Conservation (phyloP, 129 eudicot species). For the Pseudognaphalium luteoalbum region DNA sequence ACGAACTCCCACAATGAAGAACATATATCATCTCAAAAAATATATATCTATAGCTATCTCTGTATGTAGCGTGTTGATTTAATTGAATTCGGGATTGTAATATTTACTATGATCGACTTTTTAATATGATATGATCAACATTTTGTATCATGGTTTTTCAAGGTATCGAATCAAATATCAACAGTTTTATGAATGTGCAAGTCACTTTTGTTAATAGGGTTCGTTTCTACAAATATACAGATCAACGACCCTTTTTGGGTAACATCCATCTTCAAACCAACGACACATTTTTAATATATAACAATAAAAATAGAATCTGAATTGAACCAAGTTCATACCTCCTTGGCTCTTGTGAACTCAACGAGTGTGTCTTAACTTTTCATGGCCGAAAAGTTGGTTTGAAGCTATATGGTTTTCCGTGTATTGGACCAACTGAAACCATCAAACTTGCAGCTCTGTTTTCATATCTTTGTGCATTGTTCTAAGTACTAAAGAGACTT, state of each 20-base stretch:
- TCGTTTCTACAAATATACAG: conserved; percentile 4
- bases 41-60: no score
- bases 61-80: not conserved
- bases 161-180: not conserved
- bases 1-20: conserved; percentile 53
- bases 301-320: not conserved
- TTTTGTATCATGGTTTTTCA: not conserved
- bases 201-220: not conserved
- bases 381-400: not conserved
- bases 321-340: not conserved
- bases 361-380: not conserved
- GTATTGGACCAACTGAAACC: not conserved
- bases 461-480: conserved; percentile 71
- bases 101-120: not conserved
- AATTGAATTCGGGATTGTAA: conserved; percentile 1
- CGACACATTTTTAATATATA: not conserved
- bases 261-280: no score
- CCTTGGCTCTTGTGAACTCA: no score
- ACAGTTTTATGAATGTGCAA: not conserved
- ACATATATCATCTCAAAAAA: not conserved
- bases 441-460: conserved; percentile 19
- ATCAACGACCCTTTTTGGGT: not conserved
- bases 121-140: not conserved
- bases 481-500: conserved; percentile 68
- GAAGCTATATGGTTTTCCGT: no score